phyloP scores from a whole-genome alignment of 1,284 basidiomycete genomes.

The Cryptococcus floricola region DNA sequence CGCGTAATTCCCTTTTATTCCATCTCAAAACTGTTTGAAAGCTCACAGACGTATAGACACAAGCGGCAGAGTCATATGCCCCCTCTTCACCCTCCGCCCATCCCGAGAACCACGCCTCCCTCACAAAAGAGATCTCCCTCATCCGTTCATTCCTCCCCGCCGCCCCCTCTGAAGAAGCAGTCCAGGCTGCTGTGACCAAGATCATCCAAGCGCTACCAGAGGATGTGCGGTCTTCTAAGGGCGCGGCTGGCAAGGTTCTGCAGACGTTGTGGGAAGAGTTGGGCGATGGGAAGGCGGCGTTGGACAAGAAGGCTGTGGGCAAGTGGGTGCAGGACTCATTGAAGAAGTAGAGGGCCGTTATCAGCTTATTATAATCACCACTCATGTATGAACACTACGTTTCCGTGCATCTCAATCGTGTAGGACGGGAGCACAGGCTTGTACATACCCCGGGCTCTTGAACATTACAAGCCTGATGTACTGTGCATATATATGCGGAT shows the following conservation, averaged over 20 bases:
- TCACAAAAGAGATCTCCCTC: conserved; percentile 33
- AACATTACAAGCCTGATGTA: not conserved
- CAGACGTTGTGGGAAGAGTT: conserved; percentile 41
- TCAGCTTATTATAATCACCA: not conserved
- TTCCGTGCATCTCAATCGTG: not conserved
- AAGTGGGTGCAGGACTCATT: conserved; percentile 37
- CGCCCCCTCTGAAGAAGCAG: conserved; percentile 29
- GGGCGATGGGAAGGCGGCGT: conserved; percentile 32
- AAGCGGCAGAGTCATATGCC: conserved; percentile 39
- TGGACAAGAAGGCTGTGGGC: conserved; percentile 46
- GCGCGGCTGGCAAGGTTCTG: conserved; percentile 36
- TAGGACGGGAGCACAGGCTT: not conserved
- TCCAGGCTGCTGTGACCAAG: conserved; percentile 29
- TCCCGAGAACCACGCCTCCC: conserved; percentile 30
- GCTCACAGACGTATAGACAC: conserved; percentile 16
- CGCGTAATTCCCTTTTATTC: conserved; percentile 23
- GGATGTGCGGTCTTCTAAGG: conserved; percentile 25
- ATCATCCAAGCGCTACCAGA: conserved; percentile 26
- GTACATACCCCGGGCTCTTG: not conserved
- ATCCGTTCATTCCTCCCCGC: conserved; percentile 35
- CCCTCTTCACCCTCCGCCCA: conserved; percentile 33
- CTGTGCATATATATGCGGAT: too few relatives aligned
- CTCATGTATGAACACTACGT: not conserved
- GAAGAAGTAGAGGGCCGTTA: conserved; percentile 16
- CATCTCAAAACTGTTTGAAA: not conserved